These are phyloP conservation scores for Penicillium dipodomyicola DNA, from an alignment of 495 filamentous ascomycete species.

Conservation along the genomic window DNA sequence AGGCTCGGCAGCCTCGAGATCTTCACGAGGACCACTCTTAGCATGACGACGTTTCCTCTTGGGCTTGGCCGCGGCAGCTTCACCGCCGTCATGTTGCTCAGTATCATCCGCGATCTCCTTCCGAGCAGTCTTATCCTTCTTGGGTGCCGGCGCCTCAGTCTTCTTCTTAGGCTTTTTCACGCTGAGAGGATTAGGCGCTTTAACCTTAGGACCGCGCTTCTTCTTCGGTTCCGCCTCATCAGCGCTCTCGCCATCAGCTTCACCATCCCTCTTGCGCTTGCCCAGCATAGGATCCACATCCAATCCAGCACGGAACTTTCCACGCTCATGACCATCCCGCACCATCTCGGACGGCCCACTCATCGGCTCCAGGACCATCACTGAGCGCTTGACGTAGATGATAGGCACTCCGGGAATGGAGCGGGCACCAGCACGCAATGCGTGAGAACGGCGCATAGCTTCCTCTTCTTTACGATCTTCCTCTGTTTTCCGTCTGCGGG, in stretches of 20 bases:
- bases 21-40: slow-evolving; percentile 29
- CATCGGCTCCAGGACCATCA: slow-evolving; percentile 92
- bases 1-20: slow-evolving; percentile 18
- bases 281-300: slow-evolving; percentile 42
- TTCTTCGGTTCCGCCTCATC: slow-evolving; percentile 48
- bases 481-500: slow-evolving; percentile 29
- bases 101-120: slow-evolving; percentile 13
- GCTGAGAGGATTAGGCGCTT: slow-evolving; percentile 85
- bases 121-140: slow-evolving; percentile 18
- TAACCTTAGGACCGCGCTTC: slow-evolving; percentile 67
- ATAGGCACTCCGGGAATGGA: slow-evolving; percentile 70
- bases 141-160: slow-evolving; percentile 13
- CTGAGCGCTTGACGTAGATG: slow-evolving; percentile 78
- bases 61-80: slow-evolving; percentile 22
- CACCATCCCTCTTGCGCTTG: slow-evolving; percentile 46
- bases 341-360: slow-evolving; percentile 58
- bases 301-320: slow-evolving; percentile 73
- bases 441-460: slow-evolving; percentile 34
- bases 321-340: slow-evolving; percentile 65
- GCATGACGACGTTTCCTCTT: slow-evolving; percentile 52
- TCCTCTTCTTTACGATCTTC: slow-evolving; percentile 35
- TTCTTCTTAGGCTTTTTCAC: slow-evolving; percentile 77
- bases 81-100: slow-evolving; percentile 25
- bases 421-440: slow-evolving; percentile 36
- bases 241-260: slow-evolving; percentile 18